A percentile compares a stretch with the other conserved stretches of the same genome.
Evolutionary conservation across 2,329 filamentous ascomycete species (phyloP).

Genomic region (Lachnellula cervina): DNA sequence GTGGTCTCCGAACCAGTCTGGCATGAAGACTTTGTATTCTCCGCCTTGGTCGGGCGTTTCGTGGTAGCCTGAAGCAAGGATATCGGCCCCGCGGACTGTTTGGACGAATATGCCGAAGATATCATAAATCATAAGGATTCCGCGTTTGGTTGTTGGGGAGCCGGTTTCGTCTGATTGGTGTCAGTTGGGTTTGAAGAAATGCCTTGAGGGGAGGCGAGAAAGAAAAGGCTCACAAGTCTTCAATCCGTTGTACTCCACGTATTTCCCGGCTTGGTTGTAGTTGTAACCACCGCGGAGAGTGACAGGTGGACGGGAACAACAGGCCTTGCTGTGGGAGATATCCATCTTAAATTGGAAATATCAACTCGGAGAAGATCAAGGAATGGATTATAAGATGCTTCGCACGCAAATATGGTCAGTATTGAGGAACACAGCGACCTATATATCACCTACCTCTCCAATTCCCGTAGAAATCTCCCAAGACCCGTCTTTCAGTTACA

Average conservation of each 20-base stretch:
- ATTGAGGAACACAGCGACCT: no score
- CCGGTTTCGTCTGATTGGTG: conserved; percentile 42
- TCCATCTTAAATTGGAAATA: background rate
- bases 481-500: no score
- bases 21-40: conserved; percentile 78
- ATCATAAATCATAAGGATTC: conserved; percentile 57
- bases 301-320: conserved; percentile 23
- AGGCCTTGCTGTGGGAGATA: conserved; percentile 16
- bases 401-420: no score
- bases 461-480: no score
- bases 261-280: conserved; percentile 30
- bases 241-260: conserved; percentile 27
- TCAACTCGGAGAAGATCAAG: background rate
- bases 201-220: background rate
- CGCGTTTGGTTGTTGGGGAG: conserved; percentile 45
- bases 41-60: conserved; percentile 37
- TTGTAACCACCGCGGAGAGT: conserved; percentile 30
- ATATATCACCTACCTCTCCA: no score
- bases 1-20: conserved; percentile 77
- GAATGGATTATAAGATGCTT: no score
- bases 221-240: conserved; percentile 28
- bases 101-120: conserved; percentile 66
- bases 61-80: conserved; percentile 45
- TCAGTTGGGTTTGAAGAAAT: conserved; percentile 30
- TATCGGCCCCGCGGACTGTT: conserved; percentile 64